A percentile compares a stretch with the other conserved stretches of the same genome.
These are phyloP conservation scores for Colletotrichum karsti DNA, from an alignment of 2,329 filamentous ascomycete genomes.

Conservation along the genomic window DNA sequence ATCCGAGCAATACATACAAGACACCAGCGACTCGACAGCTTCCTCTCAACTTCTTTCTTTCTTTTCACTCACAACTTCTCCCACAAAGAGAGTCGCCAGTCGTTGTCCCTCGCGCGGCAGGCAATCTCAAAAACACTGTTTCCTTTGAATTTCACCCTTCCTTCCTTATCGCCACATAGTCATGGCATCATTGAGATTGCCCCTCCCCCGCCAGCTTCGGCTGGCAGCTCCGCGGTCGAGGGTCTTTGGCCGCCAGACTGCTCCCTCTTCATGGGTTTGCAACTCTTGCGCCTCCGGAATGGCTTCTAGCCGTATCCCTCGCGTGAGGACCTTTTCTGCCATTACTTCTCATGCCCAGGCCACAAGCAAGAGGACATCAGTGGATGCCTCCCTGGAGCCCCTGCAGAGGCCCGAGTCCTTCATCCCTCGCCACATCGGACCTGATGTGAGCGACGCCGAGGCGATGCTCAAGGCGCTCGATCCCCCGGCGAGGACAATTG, in stretches of 20 bases:
- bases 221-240: constrained; percentile 26
- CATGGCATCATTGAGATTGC: constrained; percentile 30
- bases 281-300: constrained; percentile 17
- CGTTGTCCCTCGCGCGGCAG: not conserved
- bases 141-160: not conserved
- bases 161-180: constrained; percentile 1
- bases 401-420: constrained; percentile 67
- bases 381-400: constrained; percentile 29
- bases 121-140: not conserved
- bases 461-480: constrained; percentile 85
- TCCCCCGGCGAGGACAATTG: constrained; percentile 76
- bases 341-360: constrained; percentile 12
- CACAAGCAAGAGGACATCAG: constrained; percentile 13
- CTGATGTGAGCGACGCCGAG: constrained; percentile 72
- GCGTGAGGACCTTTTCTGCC: constrained; percentile 23
- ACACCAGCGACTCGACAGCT: not conserved
- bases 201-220: constrained; percentile 30
- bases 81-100: not conserved
- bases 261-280: constrained; percentile 23
- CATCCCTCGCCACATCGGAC: constrained; percentile 86
- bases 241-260: constrained; percentile 20
- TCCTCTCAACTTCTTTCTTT: not conserved
- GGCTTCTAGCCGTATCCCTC: not conserved
- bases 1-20: constrained; percentile 21
- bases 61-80: not conserved